Conservation (phyloP, 345 rosid genomes). For the Eucalyptus pauciflora region DNA sequence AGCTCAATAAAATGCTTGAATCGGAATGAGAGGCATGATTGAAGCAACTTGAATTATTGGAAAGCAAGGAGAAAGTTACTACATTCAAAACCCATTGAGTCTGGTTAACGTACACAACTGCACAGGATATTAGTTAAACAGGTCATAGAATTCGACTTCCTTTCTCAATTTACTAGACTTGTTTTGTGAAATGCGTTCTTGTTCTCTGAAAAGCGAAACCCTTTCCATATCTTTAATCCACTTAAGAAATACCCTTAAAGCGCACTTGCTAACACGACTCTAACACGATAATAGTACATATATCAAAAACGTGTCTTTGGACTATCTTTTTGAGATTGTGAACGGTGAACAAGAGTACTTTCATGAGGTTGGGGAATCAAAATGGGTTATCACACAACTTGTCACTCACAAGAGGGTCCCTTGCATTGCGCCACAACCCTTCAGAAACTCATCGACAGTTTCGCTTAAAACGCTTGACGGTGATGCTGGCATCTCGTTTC, state of each 20-base stretch:
- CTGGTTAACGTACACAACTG: not conserved
- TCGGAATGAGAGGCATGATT: constrained; percentile 91
- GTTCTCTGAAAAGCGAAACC: not conserved
- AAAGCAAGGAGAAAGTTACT: not conserved
- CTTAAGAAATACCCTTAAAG: not conserved
- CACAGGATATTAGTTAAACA: not conserved
- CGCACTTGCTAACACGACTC: not conserved
- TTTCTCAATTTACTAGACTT: not conserved
- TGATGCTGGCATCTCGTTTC: not conserved
- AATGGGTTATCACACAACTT: not conserved
- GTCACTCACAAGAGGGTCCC: not conserved
- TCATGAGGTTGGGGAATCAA: not conserved
- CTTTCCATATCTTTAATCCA: not conserved
- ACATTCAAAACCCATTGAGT: not conserved
- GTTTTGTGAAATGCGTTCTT: not conserved
- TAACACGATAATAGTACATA: not conserved
- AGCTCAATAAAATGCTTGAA: constrained; percentile 88
- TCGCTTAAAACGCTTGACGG: not conserved
- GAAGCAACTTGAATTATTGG: constrained; percentile 44
- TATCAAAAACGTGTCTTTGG: not conserved
- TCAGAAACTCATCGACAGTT: not conserved
- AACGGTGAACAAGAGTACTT: not conserved
- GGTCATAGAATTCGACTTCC: not conserved
- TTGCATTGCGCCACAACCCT: not conserved
- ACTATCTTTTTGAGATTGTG: not conserved